Conservation (phyloP, 129 eudicot species). For the Escallonia herrerae region DNA sequence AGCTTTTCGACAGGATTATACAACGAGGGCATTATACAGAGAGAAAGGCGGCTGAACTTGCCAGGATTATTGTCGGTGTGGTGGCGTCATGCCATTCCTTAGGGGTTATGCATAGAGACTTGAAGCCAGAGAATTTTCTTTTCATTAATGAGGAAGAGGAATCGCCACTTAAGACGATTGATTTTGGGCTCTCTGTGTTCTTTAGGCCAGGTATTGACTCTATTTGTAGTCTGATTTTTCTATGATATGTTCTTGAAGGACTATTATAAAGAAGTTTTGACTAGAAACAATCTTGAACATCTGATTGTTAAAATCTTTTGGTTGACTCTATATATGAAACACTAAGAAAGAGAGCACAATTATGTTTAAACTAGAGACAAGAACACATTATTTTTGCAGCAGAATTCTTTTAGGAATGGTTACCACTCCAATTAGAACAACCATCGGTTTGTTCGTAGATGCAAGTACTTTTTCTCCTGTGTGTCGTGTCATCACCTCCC, state of each 20-base stretch:
- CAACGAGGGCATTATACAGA: constrained; percentile 79
- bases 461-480: too few relatives aligned
- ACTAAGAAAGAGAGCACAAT: too few relatives aligned
- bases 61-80: constrained; percentile 72
- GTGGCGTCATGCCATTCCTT: constrained; percentile 76
- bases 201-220: constrained; percentile 54
- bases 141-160: constrained; percentile 66
- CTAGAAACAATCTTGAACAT: too few relatives aligned
- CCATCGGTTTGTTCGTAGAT: too few relatives aligned
- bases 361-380: too few relatives aligned
- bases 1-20: constrained; percentile 75
- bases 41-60: constrained; percentile 72
- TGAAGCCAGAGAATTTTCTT: constrained; percentile 86
- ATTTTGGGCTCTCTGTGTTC: constrained; percentile 80
- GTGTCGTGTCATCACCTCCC: too few relatives aligned
- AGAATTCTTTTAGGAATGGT: too few relatives aligned
- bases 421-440: too few relatives aligned
- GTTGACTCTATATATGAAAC: too few relatives aligned
- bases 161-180: constrained; percentile 59
- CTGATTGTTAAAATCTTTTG: background rate
- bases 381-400: too few relatives aligned
- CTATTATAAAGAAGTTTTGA: too few relatives aligned
- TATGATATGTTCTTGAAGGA: background rate
- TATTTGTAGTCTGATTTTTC: background rate
- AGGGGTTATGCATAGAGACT: constrained; percentile 87